A percentile compares a stretch with the other conserved stretches of the same genome.
These are phyloP conservation scores for Clarireedia paspali DNA, from an alignment of 2,329 filamentous ascomycete genomes.

Conservation along the genomic window DNA sequence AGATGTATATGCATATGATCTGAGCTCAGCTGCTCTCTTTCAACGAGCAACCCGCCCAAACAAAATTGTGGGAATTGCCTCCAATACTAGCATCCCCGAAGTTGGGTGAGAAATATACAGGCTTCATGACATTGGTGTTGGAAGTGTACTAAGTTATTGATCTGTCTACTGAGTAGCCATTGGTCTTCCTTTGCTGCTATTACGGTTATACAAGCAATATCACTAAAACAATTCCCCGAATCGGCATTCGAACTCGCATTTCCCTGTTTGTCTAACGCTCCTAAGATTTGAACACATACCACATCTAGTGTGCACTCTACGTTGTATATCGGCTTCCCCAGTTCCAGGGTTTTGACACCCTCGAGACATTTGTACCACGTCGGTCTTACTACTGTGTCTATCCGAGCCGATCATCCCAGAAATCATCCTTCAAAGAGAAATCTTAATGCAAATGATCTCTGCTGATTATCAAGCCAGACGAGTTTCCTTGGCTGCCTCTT, in stretches of 20 bases:
- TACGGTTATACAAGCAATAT: background rate
- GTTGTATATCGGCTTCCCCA: background rate
- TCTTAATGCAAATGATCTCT: background rate
- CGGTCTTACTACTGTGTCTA: conserved; percentile 6
- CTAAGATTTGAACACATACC: background rate
- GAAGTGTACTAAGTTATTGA: background rate
- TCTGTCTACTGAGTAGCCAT: background rate
- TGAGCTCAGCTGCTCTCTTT: conserved; percentile 5
- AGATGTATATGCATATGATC: background rate
- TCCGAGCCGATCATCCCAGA: conserved; percentile 4
- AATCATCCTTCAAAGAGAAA: background rate
- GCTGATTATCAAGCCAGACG: background rate
- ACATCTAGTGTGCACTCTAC: background rate
- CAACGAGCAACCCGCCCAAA: background rate
- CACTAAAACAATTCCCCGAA: background rate
- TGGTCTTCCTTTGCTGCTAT: background rate
- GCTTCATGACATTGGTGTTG: background rate
- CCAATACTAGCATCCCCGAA: background rate
- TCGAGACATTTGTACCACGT: background rate
- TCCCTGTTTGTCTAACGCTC: background rate
- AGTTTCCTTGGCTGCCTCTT: background rate
- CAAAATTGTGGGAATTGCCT: background rate
- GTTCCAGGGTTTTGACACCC: background rate
- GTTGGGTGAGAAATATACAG: background rate
- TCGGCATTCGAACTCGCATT: background rate